These are phyloP conservation scores for Chaetomium globosum DNA, from an alignment of 2,329 filamentous ascomycete species.

Conservation along the genomic window DNA sequence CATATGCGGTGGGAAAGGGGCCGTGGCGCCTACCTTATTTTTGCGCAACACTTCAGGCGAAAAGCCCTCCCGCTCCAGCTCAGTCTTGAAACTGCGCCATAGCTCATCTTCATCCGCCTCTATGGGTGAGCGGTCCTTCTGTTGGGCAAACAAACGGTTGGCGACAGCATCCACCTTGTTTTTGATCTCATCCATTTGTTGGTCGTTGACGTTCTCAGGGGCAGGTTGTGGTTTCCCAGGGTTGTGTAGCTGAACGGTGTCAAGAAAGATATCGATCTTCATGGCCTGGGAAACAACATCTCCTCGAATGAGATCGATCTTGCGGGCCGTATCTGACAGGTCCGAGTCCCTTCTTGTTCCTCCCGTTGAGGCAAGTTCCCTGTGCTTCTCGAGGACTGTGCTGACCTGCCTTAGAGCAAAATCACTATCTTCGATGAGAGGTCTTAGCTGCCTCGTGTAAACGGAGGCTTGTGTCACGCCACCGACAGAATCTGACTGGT, in stretches of 20 bases:
- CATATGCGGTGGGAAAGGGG: constrained; percentile 1
- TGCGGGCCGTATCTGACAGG: constrained; percentile 39
- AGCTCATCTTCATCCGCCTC: constrained; percentile 54
- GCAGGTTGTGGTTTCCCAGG: constrained; percentile 46
- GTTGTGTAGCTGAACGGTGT: constrained; percentile 58
- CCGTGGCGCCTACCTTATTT: constrained; percentile 56
- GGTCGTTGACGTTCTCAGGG: constrained; percentile 42
- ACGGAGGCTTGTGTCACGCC: constrained; percentile 42
- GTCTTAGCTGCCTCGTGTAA: constrained; percentile 54
- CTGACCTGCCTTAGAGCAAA: constrained; percentile 59
- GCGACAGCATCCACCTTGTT: constrained; percentile 64
- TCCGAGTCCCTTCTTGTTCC: constrained; percentile 30
- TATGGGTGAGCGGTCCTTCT: constrained; percentile 42
- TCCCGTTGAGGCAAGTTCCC: constrained; percentile 34
- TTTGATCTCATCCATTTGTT: constrained; percentile 57
- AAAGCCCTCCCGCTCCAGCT: constrained; percentile 62
- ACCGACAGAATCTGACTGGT: constrained; percentile 37
- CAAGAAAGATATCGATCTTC: constrained; percentile 58
- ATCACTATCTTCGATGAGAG: constrained; percentile 59
- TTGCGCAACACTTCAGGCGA: constrained; percentile 56
- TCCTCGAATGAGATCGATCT: constrained; percentile 48
- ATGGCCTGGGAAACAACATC: constrained; percentile 57
- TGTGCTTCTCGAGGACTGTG: constrained; percentile 54
- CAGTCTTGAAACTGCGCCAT: constrained; percentile 62
- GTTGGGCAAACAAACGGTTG: constrained; percentile 51